Evolutionary conservation across 148 eudicot species (phyloP).

Genomic region (Linanthus parryae): DNA sequence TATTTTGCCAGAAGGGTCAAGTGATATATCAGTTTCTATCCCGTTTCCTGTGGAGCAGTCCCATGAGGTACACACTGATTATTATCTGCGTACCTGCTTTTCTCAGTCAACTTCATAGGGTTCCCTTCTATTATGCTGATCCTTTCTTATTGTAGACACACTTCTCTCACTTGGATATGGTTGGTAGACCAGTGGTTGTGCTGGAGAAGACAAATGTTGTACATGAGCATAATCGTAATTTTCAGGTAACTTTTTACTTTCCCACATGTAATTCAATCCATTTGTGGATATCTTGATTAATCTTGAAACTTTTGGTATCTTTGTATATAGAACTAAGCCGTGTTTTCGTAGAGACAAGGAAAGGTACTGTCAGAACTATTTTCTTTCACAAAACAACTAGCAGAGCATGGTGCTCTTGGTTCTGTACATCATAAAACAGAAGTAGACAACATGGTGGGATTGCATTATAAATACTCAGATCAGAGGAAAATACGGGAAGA

Average conservation of each 20-base stretch:
- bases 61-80: constrained; percentile 46
- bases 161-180: constrained; percentile 77
- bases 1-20: constrained; percentile 95
- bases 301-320: too few relatives aligned
- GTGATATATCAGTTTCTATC: constrained; percentile 63
- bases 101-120: constrained; percentile 1
- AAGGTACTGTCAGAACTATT: too few relatives aligned
- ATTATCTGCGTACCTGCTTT: neutral
- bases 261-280: too few relatives aligned
- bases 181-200: constrained; percentile 90
- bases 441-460: too few relatives aligned
- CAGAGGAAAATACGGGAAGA: too few relatives aligned
- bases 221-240: constrained; percentile 75
- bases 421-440: too few relatives aligned
- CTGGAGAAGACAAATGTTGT: constrained; percentile 66
- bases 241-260: constrained; percentile 49
- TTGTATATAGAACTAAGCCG: too few relatives aligned
- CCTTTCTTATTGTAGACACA: constrained; percentile 47
- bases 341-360: too few relatives aligned
- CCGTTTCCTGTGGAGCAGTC: constrained; percentile 73
- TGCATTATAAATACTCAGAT: too few relatives aligned
- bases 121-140: constrained; percentile 4
- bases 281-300: too few relatives aligned
- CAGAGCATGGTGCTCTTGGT: too few relatives aligned
- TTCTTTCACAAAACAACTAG: too few relatives aligned